Evolutionary conservation across 345 rosid genomes (phyloP), one percentile per base, ranked within the genome.

Genomic region (Aquilaria sinensis): DNA sequence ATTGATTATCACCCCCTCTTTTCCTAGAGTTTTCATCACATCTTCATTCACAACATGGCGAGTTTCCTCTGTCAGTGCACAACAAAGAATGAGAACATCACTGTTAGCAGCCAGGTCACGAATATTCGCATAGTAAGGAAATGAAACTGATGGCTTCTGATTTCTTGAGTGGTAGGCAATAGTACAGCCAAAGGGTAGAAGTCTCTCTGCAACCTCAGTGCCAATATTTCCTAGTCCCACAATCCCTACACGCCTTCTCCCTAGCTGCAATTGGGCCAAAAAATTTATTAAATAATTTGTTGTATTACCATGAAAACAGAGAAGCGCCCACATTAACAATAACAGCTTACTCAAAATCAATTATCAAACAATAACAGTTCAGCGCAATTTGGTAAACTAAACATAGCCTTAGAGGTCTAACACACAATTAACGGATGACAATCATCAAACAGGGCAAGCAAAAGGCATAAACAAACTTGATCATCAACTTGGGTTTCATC

Each of bases 171-270:
- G 68, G 71, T 77, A 77, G 14, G 65, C 49, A 51, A 80, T 64
- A n/a, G 9, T 53, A 66, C 77, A 74, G 33, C 75, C 79, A 48
- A 80, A 76, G 3, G 71, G 68, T 46, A 52, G 58, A 0, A 80
- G 76, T 43, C 81, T 66, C 62, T 74, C 74, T 1, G 75, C 79
- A 58, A 77, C 56, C 33, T 69, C 71, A 11, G 47, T 5, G 9
- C 84, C 79, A 9, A 74, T 69, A 30, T 37, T 57, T 68, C 80
- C 83, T 15, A 76, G 33, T 54, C 83, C 78, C 5, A 76, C 74
- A 57, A 76, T 74, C 30, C 76, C 81, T 31, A 71, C 58, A 47
- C 68, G 66, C 56, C 69, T 76, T 45, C 81, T 75, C 13, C 73
- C 58, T 15, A 80, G 10, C 81, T 74, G 72, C 31, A 58, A 53